Evolutionary conservation across 176 grass and related monocot genomes (phyloP).

Genomic region (Echinochloa phyllopogon): DNA sequence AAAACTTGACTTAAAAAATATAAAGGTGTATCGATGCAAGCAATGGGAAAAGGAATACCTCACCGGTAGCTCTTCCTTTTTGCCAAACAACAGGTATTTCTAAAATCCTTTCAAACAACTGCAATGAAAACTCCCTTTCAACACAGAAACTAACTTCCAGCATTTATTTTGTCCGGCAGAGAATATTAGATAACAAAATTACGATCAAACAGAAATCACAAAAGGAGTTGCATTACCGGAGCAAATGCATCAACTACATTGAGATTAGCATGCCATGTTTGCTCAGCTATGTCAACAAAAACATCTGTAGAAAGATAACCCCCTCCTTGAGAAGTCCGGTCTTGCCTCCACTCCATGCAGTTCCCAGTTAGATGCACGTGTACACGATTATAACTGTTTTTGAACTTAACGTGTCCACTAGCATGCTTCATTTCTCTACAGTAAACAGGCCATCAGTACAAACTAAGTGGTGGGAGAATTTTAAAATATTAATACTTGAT

Average conservation of each 20-base stretch:
- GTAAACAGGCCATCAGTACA: conserved; percentile 20
- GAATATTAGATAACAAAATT: background rate
- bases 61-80: conserved; percentile 97
- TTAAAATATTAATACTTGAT: background rate
- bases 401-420: conserved; percentile 74
- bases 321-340: conserved; percentile 87
- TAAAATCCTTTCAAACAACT: conserved; percentile 90
- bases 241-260: conserved; percentile 79
- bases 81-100: conserved; percentile 84
- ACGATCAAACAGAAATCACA: conserved; percentile 19
- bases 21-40: conserved; percentile 20
- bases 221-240: conserved; percentile 66
- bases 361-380: conserved; percentile 80
- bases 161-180: conserved; percentile 16
- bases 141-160: conserved; percentile 37
- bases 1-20: conserved; percentile 27
- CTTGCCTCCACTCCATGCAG: conserved; percentile 95
- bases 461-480: conserved; percentile 31
- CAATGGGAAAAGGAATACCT: conserved; percentile 62
- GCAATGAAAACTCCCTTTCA: conserved; percentile 52
- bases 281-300: conserved; percentile 89
- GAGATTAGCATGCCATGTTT: conserved; percentile 98
- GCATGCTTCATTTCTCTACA: conserved; percentile 90
- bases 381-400: conserved; percentile 78
- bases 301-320: conserved; percentile 91